phyloP scores from a whole-genome alignment of 306 rosid species.

The Mimosa pudica region DNA sequence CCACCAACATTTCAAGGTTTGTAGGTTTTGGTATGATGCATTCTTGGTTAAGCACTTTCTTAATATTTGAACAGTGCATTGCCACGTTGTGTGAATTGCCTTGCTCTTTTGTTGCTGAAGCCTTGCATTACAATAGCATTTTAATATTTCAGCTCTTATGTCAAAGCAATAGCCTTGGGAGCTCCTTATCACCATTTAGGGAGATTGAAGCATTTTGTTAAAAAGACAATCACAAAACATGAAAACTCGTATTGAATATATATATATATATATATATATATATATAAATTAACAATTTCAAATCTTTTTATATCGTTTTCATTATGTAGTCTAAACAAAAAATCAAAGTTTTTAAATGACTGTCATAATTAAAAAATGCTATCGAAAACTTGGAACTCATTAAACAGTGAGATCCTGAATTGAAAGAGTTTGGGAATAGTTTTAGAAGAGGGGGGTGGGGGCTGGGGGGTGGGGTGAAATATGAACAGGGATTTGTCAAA shows the following conservation, averaged over 20 bases:
- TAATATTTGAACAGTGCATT: not conserved
- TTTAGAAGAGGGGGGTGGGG: too few relatives aligned
- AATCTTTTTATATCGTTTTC: not conserved
- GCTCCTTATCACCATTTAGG: not conserved
- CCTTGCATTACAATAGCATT: not conserved
- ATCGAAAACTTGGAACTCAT: not conserved
- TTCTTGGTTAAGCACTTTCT: not conserved
- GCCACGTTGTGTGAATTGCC: not conserved
- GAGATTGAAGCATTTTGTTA: not conserved
- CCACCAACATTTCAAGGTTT: conserved; percentile 96
- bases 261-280: too few relatives aligned
- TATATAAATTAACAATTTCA: not conserved
- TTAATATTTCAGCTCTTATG: not conserved
- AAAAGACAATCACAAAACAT: not conserved
- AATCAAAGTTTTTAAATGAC: not conserved
- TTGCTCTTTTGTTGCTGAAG: not conserved
- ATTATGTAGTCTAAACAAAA: not conserved
- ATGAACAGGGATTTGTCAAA: too few relatives aligned
- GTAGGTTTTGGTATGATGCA: conserved; percentile 11
- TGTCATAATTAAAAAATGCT: not conserved
- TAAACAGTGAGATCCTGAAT: not conserved
- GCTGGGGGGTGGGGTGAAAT: too few relatives aligned
- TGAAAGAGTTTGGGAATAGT: not conserved
- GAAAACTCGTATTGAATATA: not conserved
- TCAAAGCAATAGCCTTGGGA: not conserved